phyloP scores from a whole-genome alignment of 2,329 filamentous ascomycete species.

The Microdochium nivale region DNA sequence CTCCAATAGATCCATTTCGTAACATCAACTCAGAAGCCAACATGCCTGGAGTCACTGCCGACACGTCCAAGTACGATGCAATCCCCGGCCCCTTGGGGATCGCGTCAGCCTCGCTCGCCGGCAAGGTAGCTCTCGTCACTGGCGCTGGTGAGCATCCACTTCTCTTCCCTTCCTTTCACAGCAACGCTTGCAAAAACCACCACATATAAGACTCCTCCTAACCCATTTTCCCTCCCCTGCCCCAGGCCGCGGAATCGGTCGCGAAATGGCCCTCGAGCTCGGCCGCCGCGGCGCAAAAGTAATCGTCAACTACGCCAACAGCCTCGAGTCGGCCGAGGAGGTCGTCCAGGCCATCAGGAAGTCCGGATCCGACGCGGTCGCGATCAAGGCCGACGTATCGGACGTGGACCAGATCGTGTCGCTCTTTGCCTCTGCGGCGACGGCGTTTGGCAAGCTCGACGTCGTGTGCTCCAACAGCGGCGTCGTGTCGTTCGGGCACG shows the following conservation, averaged over 20 bases:
- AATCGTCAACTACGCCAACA: conserved; percentile 61
- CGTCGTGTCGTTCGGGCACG: conserved; percentile 59
- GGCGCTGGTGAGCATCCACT: conserved; percentile 25
- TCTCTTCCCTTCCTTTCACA: background rate
- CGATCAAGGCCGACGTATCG: conserved; percentile 61
- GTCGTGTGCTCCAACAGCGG: conserved; percentile 65
- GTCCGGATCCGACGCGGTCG: conserved; percentile 50
- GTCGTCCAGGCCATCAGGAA: conserved; percentile 59
- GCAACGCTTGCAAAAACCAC: too few species aligned
- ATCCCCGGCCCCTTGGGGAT: conserved; percentile 29
- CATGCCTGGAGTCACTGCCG: conserved; percentile 21
- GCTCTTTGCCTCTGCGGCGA: conserved; percentile 55
- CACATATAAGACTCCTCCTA: too few species aligned
- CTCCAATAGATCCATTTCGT: background rate
- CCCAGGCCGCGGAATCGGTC: conserved; percentile 55
- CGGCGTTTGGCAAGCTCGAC: conserved; percentile 57
- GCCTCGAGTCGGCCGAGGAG: conserved; percentile 52
- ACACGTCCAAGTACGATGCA: conserved; percentile 23
- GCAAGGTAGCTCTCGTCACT: conserved; percentile 28
- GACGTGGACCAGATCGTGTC: conserved; percentile 53
- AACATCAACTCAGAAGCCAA: conserved; percentile 9
- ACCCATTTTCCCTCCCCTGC: background rate
- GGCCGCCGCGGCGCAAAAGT: conserved; percentile 57
- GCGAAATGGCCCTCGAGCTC: conserved; percentile 58
- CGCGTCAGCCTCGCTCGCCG: conserved; percentile 27